Conservation (phyloP, 148 eudicot genomes). For the Limonium bicolor region DNA sequence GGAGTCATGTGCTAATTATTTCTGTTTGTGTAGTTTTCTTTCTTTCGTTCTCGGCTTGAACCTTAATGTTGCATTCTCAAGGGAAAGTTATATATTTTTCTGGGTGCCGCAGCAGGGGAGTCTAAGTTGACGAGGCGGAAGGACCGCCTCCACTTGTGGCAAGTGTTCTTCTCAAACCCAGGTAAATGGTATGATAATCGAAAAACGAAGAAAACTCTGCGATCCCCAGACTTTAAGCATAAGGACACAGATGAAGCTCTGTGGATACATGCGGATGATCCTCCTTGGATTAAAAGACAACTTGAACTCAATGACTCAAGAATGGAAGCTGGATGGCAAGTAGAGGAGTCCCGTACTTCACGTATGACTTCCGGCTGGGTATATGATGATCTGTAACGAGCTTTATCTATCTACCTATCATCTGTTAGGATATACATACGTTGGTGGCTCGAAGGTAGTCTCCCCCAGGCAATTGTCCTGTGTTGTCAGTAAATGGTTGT, state of each 20-base stretch:
- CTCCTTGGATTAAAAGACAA: constrained; percentile 54
- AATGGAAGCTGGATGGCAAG: constrained; percentile 6
- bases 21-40: no score
- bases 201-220: constrained; percentile 24
- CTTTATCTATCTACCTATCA: no score
- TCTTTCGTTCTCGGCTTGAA: no score
- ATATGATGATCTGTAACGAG: background rate
- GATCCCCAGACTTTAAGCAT: constrained; percentile 53
- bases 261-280: constrained; percentile 40
- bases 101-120: constrained; percentile 9
- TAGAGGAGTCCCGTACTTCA: background rate
- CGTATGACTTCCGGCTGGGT: background rate
- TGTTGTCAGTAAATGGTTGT: no score
- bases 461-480: no score
- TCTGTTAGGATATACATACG: no score
- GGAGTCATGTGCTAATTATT: no score
- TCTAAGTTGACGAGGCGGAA: constrained; percentile 14
- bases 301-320: constrained; percentile 32
- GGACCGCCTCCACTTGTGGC: constrained; percentile 45
- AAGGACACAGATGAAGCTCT: constrained; percentile 56
- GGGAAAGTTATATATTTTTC: no score
- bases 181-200: constrained; percentile 51
- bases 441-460: no score
- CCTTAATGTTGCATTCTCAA: no score
- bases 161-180: constrained; percentile 51